Evolutionary conservation across 176 grass and related monocot species (phyloP).

Genomic region (Avena eriantha): DNA sequence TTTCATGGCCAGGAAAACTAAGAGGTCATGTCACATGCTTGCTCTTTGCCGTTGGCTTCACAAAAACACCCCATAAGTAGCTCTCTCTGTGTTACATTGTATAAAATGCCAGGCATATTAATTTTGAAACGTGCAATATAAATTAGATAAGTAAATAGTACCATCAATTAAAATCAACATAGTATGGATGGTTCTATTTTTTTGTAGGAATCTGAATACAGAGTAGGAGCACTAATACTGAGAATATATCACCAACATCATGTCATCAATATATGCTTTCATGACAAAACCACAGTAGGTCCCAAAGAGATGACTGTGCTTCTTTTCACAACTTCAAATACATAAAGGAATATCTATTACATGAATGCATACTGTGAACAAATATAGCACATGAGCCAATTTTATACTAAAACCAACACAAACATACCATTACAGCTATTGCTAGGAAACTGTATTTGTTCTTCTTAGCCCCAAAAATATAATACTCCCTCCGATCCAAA

Average conservation of each 20-base stretch:
- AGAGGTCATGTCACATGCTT: background rate
- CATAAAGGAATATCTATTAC: background rate
- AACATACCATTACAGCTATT: conserved; percentile 32
- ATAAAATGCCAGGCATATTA: background rate
- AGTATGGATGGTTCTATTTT: background rate
- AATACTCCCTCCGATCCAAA: too few relatives aligned
- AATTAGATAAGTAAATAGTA: background rate
- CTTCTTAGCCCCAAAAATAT: background rate
- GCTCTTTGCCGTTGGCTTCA: background rate
- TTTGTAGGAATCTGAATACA: conserved; percentile 6
- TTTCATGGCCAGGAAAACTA: conserved; percentile 8
- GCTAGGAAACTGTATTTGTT: background rate
- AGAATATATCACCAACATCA: conserved; percentile 52
- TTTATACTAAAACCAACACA: background rate
- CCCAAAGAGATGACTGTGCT: conserved; percentile 1
- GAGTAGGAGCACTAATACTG: conserved; percentile 37
- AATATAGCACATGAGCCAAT: background rate
- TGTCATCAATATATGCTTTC: conserved; percentile 36
- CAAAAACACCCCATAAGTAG: background rate
- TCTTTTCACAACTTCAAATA: conserved; percentile 43
- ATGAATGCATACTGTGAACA: background rate
- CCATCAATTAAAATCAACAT: background rate
- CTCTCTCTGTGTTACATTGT: background rate
- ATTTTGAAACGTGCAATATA: background rate
- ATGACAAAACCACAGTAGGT: conserved; percentile 20